Conservation (phyloP, 75 land plant genomes). For the Pinus tabuliformis region DNA sequence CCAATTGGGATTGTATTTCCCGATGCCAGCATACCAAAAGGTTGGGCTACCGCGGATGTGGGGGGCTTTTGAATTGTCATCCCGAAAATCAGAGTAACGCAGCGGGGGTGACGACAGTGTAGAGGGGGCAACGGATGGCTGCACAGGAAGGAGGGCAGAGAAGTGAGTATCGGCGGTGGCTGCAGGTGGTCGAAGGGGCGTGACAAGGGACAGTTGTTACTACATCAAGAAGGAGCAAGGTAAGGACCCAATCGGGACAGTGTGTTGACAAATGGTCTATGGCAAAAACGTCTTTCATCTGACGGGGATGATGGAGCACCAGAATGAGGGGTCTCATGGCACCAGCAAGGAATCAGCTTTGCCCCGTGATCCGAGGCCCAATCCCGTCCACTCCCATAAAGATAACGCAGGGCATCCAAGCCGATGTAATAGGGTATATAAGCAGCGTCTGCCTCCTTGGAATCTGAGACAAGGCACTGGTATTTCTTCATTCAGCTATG, state of each 20-base stretch:
- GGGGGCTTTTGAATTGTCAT: constrained; percentile 36
- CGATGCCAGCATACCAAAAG: constrained; percentile 20
- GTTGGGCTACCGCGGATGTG: constrained; percentile 19
- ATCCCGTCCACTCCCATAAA: not conserved
- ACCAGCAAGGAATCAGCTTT: constrained; percentile 14
- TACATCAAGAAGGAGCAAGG: too few relatives aligned
- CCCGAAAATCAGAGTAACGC: not conserved
- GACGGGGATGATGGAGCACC: too few relatives aligned
- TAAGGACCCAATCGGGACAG: too few relatives aligned
- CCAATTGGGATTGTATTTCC: constrained; percentile 10
- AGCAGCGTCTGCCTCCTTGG: constrained; percentile 20
- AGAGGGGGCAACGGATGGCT: too few relatives aligned
- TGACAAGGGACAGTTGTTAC: too few relatives aligned
- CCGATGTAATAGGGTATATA: constrained; percentile 35
- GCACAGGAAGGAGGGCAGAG: too few relatives aligned
- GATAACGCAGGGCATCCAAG: not conserved
- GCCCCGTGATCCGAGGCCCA: constrained; percentile 13
- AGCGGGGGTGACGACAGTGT: too few relatives aligned
- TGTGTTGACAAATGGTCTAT: too few relatives aligned
- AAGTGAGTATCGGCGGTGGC: too few relatives aligned
- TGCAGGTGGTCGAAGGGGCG: too few relatives aligned
- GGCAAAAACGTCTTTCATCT: too few relatives aligned
- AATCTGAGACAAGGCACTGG: constrained; percentile 8
- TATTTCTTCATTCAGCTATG: constrained; percentile 25
- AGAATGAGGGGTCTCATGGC: too few relatives aligned